Evolutionary conservation across 345 rosid species (phyloP), one percentile per base, ranked within the genome.

Genomic region (Kernera saxatilis): DNA sequence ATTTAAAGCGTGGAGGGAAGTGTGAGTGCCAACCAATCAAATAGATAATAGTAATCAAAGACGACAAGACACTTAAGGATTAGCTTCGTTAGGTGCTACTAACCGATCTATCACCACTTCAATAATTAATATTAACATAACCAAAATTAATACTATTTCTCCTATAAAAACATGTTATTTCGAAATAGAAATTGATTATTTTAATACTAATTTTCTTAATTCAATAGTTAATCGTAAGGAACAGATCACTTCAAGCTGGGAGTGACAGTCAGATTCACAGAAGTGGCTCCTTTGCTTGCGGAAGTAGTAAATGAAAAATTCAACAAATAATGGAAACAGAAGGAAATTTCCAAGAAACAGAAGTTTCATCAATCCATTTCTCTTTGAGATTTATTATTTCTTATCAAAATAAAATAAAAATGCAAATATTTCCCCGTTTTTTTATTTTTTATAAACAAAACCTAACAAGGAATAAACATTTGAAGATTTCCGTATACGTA

Each of bases 11-110:
- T 52, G 64, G 74, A 68, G 41, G 67, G 64, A 75, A 75, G 74
- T 68, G 74, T 53, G 58, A 52, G 43, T 75, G 74, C 70, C 70
- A 75, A 75, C 74, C 74, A 59, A 61, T 69, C 8, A 60, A 59
- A 30, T 23, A 35, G 48, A 40, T 67, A 67, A 59, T 74, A 59
- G 55, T 68, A 14, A 68, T 43, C 70, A 68, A 75, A 75, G 63
- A 68, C 78, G 78, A 75, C 69, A 75, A 69, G 74, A 69, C 58
- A 43, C 74, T 60, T 68, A 61, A 41, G 74, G 74, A 61, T 75
- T 75, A 52, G 57, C 51, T 44, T 75, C 73, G 74, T 69, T 75
- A 75, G 78, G 78, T 75, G 55, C 43, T 75, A 75, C 74, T 75
- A 52, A 75, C 58, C 74, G 41, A 69, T 75, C 78, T 68, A 67